Evolutionary conservation across 2,329 filamentous ascomycete genomes (phyloP).

Genomic region (Westerdykella ornata): DNA sequence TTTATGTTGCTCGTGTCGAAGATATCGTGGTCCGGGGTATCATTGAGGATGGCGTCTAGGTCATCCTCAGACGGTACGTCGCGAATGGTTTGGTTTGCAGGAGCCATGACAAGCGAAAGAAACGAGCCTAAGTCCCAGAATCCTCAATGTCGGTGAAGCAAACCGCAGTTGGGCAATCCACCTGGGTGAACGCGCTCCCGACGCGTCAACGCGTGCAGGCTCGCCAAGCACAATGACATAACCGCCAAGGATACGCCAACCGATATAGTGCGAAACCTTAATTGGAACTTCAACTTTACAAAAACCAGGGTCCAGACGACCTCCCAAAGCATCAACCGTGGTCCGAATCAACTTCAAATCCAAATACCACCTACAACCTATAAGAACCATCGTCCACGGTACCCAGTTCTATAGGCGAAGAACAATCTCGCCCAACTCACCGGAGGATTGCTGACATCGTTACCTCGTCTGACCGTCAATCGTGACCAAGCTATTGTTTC

Average conservation of each 20-base stretch:
- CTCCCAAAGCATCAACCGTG: neutral
- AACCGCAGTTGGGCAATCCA: no score
- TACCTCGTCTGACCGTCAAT: no score
- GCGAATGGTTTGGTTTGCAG: conserved; percentile 8
- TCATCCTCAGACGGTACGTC: conserved; percentile 39
- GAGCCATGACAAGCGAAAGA: conserved; percentile 15
- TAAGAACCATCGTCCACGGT: no score
- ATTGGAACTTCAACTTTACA: conserved; percentile 1
- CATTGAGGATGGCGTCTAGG: conserved; percentile 67
- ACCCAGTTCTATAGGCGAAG: no score
- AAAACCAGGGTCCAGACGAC: neutral
- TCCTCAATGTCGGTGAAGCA: no score
- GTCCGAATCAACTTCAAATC: neutral
- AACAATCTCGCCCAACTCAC: no score
- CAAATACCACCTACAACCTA: neutral
- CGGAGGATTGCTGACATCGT: no score
- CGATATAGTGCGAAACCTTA: conserved; percentile 5
- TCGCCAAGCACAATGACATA: neutral
- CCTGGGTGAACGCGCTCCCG: conserved; percentile 7
- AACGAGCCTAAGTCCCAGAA: no score
- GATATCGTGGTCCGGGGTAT: conserved; percentile 55
- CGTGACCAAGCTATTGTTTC: no score
- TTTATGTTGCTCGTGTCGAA: conserved; percentile 31
- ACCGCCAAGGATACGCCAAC: neutral
- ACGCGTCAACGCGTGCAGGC: conserved; percentile 8